Evolutionary conservation across 441 rosid species (phyloP).

Genomic region (Eutrema salsugineum): DNA sequence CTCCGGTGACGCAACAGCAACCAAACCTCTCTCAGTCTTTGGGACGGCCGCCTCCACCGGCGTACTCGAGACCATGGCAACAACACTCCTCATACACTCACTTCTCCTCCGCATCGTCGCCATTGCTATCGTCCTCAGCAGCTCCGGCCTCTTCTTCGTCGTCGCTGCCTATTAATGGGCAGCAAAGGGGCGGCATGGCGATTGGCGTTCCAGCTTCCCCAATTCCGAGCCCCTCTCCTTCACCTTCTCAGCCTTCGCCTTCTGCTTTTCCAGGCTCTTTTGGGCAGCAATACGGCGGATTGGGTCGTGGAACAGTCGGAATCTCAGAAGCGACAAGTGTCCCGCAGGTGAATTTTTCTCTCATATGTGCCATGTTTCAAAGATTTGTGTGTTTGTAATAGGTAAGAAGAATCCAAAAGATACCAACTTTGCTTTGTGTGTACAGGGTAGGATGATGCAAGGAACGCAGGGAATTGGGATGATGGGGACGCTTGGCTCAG

Average conservation of each 20-base stretch:
- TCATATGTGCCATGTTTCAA: background rate
- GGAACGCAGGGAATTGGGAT: slow-evolving; percentile 65
- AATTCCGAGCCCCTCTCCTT: slow-evolving; percentile 41
- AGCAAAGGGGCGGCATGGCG: slow-evolving; percentile 62
- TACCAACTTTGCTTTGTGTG: background rate
- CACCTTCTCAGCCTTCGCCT: slow-evolving; percentile 47
- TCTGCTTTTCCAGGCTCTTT: slow-evolving; percentile 60
- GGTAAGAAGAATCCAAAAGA: background rate
- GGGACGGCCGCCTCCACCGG: slow-evolving; percentile 33
- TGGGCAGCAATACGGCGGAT: slow-evolving; percentile 56
- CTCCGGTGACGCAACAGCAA: slow-evolving; percentile 32
- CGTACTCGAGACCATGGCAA: slow-evolving; percentile 69
- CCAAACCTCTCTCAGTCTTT: slow-evolving; percentile 26
- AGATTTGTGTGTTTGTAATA: background rate
- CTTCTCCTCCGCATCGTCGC: slow-evolving; percentile 43
- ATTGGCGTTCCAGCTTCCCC: slow-evolving; percentile 64
- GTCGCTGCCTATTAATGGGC: slow-evolving; percentile 26
- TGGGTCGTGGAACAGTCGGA: slow-evolving; percentile 43
- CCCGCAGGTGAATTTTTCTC: slow-evolving; percentile 42
- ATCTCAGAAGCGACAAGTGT: slow-evolving; percentile 45
- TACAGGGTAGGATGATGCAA: slow-evolving; percentile 56
- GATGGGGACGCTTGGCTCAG: slow-evolving; percentile 61
- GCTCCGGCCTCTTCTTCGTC: slow-evolving; percentile 35
- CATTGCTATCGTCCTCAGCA: slow-evolving; percentile 36
- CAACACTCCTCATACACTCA: slow-evolving; percentile 46